Percentiles rank a stretch among this genome's conserved stretches.
Evolutionary conservation across 257 asterid genomes (phyloP).

Genomic region (Nicotiana undulata): DNA sequence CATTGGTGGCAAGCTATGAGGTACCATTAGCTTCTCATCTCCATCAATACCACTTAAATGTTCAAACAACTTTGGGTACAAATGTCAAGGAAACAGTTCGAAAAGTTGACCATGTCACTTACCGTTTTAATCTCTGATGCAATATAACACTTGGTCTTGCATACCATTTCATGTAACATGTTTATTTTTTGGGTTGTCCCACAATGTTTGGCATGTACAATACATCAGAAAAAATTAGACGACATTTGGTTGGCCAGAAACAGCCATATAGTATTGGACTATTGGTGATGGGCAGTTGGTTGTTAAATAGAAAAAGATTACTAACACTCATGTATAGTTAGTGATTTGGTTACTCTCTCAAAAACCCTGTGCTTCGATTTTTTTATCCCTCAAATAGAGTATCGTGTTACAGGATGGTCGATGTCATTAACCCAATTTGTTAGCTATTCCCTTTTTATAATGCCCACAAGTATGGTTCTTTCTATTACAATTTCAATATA

Average conservation of each 20-base stretch:
- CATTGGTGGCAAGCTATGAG: neutral
- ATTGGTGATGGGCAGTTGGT: neutral
- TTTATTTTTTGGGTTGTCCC: neutral
- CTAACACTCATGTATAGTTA: neutral
- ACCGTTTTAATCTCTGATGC: neutral
- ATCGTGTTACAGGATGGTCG: neutral
- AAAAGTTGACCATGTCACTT: neutral
- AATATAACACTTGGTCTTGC: neutral
- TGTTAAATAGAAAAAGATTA: neutral
- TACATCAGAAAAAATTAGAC: neutral
- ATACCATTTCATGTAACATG: neutral
- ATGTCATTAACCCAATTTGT: neutral
- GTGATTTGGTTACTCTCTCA: neutral
- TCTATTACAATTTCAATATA: neutral
- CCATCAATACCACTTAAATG: neutral
- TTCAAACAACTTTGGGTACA: neutral
- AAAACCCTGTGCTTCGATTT: neutral
- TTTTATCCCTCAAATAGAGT: neutral
- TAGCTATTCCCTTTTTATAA: neutral
- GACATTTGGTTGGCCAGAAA: neutral
- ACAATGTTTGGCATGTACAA: neutral
- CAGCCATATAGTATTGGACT: neutral
- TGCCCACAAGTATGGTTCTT: neutral
- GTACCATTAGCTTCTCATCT: neutral
- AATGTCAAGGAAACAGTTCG: neutral